Percentiles rank a stretch among this genome's conserved stretches.
Evolutionary conservation across 169 alveolate species (phyloP).

Genomic region (Toxoplasma gondii): DNA sequence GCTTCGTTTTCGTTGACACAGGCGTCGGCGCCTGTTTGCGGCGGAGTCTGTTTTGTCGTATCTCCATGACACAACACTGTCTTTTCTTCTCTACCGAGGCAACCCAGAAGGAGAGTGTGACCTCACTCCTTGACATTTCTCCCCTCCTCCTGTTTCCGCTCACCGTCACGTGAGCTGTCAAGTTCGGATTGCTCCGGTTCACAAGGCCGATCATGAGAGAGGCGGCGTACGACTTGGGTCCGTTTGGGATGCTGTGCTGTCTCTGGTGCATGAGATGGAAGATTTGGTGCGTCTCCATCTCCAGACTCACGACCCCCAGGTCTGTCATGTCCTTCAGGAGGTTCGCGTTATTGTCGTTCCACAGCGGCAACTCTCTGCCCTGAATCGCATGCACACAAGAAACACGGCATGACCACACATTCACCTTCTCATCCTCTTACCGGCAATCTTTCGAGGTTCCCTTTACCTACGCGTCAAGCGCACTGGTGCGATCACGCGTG

Average conservation of each 20-base stretch:
- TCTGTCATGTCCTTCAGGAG: slow-evolving; percentile 22
- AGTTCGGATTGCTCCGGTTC: slow-evolving; percentile 40
- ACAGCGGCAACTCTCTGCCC: slow-evolving; percentile 51
- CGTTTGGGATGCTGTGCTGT: neutral
- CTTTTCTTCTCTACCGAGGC: too few species aligned
- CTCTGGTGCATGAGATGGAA: slow-evolving; percentile 34
- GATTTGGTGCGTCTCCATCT: slow-evolving; percentile 69
- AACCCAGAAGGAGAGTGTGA: too few species aligned
- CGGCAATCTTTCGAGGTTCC: too few species aligned
- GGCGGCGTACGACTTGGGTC: slow-evolving; percentile 30
- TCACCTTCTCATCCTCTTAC: neutral
- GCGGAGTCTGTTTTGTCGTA: too few species aligned
- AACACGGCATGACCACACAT: slow-evolving; percentile 37
- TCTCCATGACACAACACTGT: too few species aligned
- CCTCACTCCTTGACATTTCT: neutral
- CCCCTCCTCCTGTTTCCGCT: neutral
- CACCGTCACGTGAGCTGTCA: neutral
- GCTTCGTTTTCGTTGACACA: too few species aligned
- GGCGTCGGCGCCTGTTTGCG: too few species aligned
- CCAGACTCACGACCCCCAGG: slow-evolving; percentile 45
- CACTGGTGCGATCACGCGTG: too few species aligned
- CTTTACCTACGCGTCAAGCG: too few species aligned
- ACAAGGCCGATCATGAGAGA: slow-evolving; percentile 35
- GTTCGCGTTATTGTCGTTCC: slow-evolving; percentile 21
- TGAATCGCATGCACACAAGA: neutral